Evolutionary conservation across 805 yeast species (phyloP).

Genomic region (Starmerella davenportii): DNA sequence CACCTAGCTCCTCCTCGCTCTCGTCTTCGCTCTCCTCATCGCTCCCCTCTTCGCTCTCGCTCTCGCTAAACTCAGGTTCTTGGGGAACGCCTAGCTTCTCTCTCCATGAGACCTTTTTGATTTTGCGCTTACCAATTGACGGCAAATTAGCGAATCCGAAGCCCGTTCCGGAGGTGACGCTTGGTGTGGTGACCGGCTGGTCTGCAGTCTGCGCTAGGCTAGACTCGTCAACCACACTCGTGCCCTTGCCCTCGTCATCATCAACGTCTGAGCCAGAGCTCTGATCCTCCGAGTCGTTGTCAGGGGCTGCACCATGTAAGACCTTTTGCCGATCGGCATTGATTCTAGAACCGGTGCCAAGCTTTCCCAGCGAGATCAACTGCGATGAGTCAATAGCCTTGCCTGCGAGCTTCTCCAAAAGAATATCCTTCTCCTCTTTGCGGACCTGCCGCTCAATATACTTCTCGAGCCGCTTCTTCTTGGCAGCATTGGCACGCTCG

Average conservation of each 20-base stretch:
- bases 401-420: constrained; percentile 49
- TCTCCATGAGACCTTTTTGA: constrained; percentile 14
- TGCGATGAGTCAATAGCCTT: constrained; percentile 47
- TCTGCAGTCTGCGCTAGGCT: neutral
- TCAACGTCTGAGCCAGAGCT: too few species aligned
- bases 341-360: constrained; percentile 34
- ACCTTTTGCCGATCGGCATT: constrained; percentile 12
- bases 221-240: neutral
- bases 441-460: constrained; percentile 34
- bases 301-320: constrained; percentile 16
- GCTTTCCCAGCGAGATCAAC: constrained; percentile 52
- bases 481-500: constrained; percentile 45
- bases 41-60: neutral
- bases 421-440: constrained; percentile 51
- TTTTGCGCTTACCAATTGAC: constrained; percentile 10
- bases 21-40: neutral
- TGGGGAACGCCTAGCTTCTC: constrained; percentile 16
- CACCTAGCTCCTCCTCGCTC: neutral
- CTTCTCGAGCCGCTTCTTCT: constrained; percentile 65
- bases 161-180: neutral
- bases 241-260: neutral
- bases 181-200: neutral
- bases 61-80: neutral
- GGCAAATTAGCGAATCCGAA: constrained; percentile 27
- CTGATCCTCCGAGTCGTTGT: neutral